A percentile compares a stretch with the other conserved stretches of the same genome.
phyloP scores from a whole-genome alignment of 179 eudicot genomes.

The Camellia oleifera region DNA sequence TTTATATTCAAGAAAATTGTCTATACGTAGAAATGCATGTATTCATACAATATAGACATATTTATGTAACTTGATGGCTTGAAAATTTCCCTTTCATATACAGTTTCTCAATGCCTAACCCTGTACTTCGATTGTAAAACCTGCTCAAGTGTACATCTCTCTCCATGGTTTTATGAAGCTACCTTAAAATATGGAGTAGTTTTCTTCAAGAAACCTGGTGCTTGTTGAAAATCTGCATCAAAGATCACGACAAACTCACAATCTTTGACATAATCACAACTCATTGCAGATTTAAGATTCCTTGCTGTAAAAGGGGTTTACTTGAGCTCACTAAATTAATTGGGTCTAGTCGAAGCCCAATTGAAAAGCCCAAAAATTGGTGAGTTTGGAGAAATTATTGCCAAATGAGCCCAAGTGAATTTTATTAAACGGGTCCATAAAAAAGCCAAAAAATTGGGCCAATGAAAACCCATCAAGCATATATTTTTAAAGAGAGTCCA shows the following conservation, averaged over 20 bases:
- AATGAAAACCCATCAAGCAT: too few species aligned
- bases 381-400: too few species aligned
- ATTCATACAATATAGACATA: neutral
- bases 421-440: too few species aligned
- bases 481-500: too few species aligned
- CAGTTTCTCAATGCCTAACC: too few species aligned
- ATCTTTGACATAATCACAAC: slow-evolving; percentile 84
- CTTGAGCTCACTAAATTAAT: too few species aligned
- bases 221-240: slow-evolving; percentile 91
- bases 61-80: neutral
- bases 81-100: neutral
- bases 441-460: too few species aligned
- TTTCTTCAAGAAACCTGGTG: slow-evolving; percentile 83
- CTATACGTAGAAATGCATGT: neutral
- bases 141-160: neutral
- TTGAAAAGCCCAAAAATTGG: too few species aligned
- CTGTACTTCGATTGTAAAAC: neutral
- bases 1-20: neutral
- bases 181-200: slow-evolving; percentile 95
- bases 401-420: too few species aligned
- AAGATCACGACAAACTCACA: slow-evolving; percentile 92
- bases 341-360: too few species aligned
- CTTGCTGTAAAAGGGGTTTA: slow-evolving; percentile 39
- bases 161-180: slow-evolving; percentile 11
- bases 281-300: slow-evolving; percentile 91